phyloP scores from a whole-genome alignment of 306 rosid species.

The Sophora flavescens region DNA sequence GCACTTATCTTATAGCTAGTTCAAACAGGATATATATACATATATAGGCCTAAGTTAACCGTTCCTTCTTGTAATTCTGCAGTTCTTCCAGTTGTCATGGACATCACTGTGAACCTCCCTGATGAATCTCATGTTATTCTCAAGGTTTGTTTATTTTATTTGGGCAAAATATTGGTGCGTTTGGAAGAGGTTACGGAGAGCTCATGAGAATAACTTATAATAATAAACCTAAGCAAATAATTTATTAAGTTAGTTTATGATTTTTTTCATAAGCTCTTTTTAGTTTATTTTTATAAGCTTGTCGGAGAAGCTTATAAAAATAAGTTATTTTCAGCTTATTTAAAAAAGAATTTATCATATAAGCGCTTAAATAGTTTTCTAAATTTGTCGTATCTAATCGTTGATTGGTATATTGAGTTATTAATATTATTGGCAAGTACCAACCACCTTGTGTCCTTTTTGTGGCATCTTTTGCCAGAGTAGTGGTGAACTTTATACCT shows the following conservation, averaged over 20 bases:
- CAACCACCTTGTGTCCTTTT: slow-evolving; percentile 16
- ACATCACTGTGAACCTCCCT: slow-evolving; percentile 72
- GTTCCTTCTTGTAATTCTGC: slow-evolving; percentile 37
- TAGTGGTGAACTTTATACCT: slow-evolving; percentile 7
- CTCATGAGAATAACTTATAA: too few species aligned
- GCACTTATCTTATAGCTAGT: background rate
- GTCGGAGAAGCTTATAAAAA: too few species aligned
- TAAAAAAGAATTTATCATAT: too few species aligned
- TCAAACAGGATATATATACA: too few species aligned
- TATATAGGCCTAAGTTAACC: background rate
- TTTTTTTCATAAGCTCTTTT: too few species aligned
- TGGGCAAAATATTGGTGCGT: background rate
- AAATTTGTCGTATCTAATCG: background rate
- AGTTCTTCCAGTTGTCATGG: slow-evolving; percentile 83
- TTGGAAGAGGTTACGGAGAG: too few species aligned
- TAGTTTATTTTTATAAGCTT: too few species aligned
- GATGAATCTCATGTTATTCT: slow-evolving; percentile 67
- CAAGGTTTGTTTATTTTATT: slow-evolving; percentile 55
- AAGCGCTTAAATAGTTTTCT: background rate
- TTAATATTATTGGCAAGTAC: background rate
- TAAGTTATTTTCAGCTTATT: too few species aligned
- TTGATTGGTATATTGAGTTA: background rate
- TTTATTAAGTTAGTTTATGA: too few species aligned
- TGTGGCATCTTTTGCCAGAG: slow-evolving; percentile 29
- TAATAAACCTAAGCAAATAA: too few species aligned